A percentile compares a stretch with the other conserved stretches of the same genome.
These are phyloP conservation scores for Domatiomyces globalis DNA, from an alignment of 2,329 filamentous ascomycete genomes.

Conservation along the genomic window DNA sequence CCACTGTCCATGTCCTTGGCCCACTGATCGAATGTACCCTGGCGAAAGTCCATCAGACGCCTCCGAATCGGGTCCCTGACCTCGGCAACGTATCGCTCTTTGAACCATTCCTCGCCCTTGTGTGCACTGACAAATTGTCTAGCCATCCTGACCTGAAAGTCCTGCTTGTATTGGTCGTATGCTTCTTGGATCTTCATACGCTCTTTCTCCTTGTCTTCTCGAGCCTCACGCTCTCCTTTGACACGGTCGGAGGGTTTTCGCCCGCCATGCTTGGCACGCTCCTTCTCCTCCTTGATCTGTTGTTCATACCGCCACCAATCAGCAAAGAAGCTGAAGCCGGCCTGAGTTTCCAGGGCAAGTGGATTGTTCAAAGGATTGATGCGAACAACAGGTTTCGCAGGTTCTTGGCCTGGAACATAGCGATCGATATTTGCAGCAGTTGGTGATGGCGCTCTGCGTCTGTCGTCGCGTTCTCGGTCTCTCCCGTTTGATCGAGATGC, in stretches of 20 bases:
- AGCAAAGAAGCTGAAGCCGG: slow-evolving; percentile 53
- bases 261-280: slow-evolving; percentile 45
- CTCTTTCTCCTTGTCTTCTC: slow-evolving; percentile 50
- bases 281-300: slow-evolving; percentile 49
- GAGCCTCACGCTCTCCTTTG: slow-evolving; percentile 47
- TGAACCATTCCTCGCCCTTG: slow-evolving; percentile 96
- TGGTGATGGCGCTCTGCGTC: slow-evolving; percentile 44
- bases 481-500: slow-evolving; percentile 4
- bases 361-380: slow-evolving; percentile 48
- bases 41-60: slow-evolving; percentile 67
- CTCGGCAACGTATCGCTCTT: slow-evolving; percentile 79
- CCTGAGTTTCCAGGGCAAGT: slow-evolving; percentile 49
- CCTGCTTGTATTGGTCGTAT: slow-evolving; percentile 52
- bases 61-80: slow-evolving; percentile 59
- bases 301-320: slow-evolving; percentile 56
- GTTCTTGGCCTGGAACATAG: slow-evolving; percentile 50
- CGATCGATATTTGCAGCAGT: slow-evolving; percentile 46
- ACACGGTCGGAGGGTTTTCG: slow-evolving; percentile 40
- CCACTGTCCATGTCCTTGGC: slow-evolving; percentile 72
- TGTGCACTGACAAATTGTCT: slow-evolving; percentile 80
- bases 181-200: slow-evolving; percentile 49
- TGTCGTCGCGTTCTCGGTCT: slow-evolving; percentile 41
- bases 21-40: slow-evolving; percentile 71
- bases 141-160: slow-evolving; percentile 60
- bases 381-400: slow-evolving; percentile 37